These are phyloP conservation scores for Malassezia furfur DNA, from an alignment of 1,284 basidiomycete genomes.

Conservation along the genomic window DNA sequence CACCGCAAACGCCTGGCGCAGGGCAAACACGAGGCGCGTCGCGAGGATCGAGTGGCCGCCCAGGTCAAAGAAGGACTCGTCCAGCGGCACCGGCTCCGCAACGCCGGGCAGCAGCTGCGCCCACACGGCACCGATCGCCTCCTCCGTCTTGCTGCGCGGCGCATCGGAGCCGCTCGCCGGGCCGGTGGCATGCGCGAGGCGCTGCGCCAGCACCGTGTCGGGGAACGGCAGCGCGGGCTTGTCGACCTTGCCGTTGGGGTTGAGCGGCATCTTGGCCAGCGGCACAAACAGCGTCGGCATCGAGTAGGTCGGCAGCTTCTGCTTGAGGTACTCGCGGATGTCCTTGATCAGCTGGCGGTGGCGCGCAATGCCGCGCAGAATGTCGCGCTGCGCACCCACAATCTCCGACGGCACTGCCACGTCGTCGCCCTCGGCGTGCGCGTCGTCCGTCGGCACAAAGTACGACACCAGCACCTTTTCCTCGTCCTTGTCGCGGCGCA, in stretches of 20 bases:
- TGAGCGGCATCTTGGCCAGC: constrained; percentile 86
- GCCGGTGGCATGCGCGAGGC: constrained; percentile 25
- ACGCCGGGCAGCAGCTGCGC: constrained; percentile 69
- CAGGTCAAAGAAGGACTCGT: constrained; percentile 96
- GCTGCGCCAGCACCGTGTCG: constrained; percentile 67
- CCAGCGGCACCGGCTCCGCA: constrained; percentile 66
- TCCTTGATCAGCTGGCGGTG: constrained; percentile 67
- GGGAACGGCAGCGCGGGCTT: constrained; percentile 98
- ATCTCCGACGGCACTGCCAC: constrained; percentile 55
- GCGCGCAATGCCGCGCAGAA: constrained; percentile 38
- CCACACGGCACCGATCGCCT: constrained; percentile 70
- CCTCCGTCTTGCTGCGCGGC: constrained; percentile 60
- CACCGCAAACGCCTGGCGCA: constrained; percentile 83
- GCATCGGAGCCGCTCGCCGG: constrained; percentile 15
- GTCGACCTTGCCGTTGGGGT: constrained; percentile 98
- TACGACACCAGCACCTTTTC: constrained; percentile 98
- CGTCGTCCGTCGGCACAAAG: constrained; percentile 79
- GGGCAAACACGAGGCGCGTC: constrained; percentile 90
- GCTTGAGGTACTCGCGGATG: constrained; percentile 89
- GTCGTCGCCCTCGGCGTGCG: constrained; percentile 58
- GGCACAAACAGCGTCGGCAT: constrained; percentile 61
- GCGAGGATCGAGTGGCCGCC: constrained; percentile 98
- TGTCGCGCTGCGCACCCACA: constrained; percentile 19
- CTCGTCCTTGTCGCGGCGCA: constrained; percentile 95
- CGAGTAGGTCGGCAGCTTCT: constrained; percentile 70